Conservation (phyloP, 768 basidiomycete species). For the Mycena floridula region DNA sequence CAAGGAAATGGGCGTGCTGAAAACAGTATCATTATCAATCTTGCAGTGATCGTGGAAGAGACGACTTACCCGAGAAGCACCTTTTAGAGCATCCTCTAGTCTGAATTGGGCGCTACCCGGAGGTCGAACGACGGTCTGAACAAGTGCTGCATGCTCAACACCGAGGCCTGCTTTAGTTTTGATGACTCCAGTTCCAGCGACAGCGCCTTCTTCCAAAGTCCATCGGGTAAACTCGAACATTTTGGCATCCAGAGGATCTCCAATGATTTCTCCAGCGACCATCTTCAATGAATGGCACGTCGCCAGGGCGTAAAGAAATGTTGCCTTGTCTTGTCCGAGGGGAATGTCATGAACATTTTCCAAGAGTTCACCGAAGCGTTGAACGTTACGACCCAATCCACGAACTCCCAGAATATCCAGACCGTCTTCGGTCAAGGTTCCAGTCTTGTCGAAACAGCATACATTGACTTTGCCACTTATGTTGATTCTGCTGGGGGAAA, state of each 20-base stretch:
- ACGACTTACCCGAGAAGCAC: conserved; percentile 61
- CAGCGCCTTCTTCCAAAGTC: conserved; percentile 88
- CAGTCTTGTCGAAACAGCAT: conserved; percentile 98
- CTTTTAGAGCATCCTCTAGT: conserved; percentile 89
- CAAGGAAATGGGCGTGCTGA: conserved; percentile 94
- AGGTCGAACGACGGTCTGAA: conserved; percentile 94
- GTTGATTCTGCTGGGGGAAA: conserved; percentile 93
- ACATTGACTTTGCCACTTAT: conserved; percentile 95
- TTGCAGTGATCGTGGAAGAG: conserved; percentile 5
- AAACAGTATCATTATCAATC: conserved; percentile 3
- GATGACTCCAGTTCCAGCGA: conserved; percentile 65
- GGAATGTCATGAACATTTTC: conserved; percentile 86
- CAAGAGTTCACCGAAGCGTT: conserved; percentile 86
- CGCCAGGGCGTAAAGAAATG: conserved; percentile 85
- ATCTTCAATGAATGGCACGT: conserved; percentile 96
- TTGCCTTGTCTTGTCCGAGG: conserved; percentile 63
- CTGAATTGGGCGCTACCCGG: conserved; percentile 89
- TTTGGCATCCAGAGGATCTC: conserved; percentile 93
- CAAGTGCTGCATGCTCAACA: conserved; percentile 77
- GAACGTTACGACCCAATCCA: conserved; percentile 66
- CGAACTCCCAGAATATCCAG: conserved; percentile 95
- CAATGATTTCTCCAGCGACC: conserved; percentile 82
- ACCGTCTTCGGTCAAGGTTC: conserved; percentile 96
- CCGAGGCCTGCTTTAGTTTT: conserved; percentile 54
- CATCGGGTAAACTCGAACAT: conserved; percentile 98